phyloP scores from a whole-genome alignment of 495 filamentous ascomycete species.

The Talaromyces ruber region DNA sequence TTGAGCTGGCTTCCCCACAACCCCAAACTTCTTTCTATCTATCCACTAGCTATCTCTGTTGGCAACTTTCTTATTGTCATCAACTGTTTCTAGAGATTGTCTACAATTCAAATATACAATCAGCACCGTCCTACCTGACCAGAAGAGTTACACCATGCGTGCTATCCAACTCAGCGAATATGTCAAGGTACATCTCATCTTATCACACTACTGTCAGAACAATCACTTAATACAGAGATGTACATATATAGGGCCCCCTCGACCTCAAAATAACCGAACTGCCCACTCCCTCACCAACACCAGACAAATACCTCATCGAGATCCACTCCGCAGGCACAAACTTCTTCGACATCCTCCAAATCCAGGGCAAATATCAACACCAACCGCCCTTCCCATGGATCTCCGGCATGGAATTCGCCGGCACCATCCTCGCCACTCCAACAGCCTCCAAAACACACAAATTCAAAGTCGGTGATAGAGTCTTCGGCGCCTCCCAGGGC shows the following conservation, averaged over 20 bases:
- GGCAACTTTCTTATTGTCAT: no score
- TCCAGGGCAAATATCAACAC: slow-evolving; percentile 68
- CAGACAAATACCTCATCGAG: slow-evolving; percentile 76
- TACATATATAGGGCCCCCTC: slow-evolving; percentile 64
- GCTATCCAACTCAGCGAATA: slow-evolving; percentile 78
- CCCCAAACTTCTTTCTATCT: neutral
- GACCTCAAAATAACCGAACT: slow-evolving; percentile 69
- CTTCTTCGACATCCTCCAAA: slow-evolving; percentile 93
- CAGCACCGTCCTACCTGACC: neutral
- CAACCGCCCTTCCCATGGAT: slow-evolving; percentile 77
- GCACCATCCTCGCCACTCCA: slow-evolving; percentile 60
- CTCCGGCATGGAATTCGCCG: slow-evolving; percentile 79
- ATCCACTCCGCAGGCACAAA: slow-evolving; percentile 86
- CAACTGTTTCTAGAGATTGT: no score
- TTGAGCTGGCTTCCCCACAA: neutral
- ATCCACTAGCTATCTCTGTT: neutral
- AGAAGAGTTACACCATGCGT: slow-evolving; percentile 48
- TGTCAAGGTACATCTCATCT: slow-evolving; percentile 55
- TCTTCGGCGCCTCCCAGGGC: slow-evolving; percentile 84
- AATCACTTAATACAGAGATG: no score
- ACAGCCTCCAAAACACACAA: slow-evolving; percentile 32
- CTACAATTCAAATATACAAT: neutral
- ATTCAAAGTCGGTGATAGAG: slow-evolving; percentile 68
- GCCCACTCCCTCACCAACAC: slow-evolving; percentile 58
- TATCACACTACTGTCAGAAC: no score